Evolutionary conservation across 2,329 filamentous ascomycete species (phyloP).

Genomic region (Colletotrichum orchidophilum): DNA sequence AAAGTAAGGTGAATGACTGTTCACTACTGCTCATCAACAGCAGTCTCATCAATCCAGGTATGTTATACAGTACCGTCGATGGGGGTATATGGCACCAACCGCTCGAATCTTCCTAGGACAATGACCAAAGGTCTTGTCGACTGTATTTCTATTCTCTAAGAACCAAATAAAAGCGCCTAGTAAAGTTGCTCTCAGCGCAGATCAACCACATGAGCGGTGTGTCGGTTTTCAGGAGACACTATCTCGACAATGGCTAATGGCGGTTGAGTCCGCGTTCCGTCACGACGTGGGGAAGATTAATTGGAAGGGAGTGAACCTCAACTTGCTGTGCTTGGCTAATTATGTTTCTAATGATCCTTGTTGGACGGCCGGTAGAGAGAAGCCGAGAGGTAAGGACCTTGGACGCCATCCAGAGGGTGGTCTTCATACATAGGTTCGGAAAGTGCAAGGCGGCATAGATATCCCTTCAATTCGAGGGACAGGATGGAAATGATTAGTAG

Average conservation of each 20-base stretch:
- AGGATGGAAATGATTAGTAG: not conserved
- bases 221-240: not conserved
- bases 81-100: not conserved
- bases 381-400: not conserved
- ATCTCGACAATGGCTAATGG: not conserved
- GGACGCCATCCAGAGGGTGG: too few species aligned
- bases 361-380: too few species aligned
- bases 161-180: not conserved
- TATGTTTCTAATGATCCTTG: fast-evolving
- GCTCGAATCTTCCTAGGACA: not conserved
- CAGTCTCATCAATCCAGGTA: not conserved
- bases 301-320: not conserved
- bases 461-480: not conserved
- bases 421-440: not conserved
- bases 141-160: not conserved
- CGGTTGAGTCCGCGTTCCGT: not conserved
- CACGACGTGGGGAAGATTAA: not conserved
- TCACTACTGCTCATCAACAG: not conserved
- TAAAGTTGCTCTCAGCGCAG: not conserved
- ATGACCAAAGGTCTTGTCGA: not conserved
- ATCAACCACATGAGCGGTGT: not conserved
- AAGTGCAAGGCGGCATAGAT: too few species aligned
- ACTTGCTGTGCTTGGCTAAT: not conserved
- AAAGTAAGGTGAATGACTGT: not conserved
- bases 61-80: not conserved